phyloP scores from a whole-genome alignment of 345 rosid genomes.

The Murraya paniculata region DNA sequence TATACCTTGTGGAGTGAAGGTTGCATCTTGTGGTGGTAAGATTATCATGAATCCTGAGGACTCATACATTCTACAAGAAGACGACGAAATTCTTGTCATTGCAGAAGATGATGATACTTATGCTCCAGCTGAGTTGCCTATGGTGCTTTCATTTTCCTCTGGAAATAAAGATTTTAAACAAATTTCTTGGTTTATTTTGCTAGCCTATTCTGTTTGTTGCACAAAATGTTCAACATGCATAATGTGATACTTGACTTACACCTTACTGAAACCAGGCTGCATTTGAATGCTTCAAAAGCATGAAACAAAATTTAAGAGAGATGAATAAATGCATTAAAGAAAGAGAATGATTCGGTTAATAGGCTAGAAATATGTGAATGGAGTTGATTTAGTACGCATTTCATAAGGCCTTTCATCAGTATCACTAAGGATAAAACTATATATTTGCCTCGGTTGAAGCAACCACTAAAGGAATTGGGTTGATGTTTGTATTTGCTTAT shows the following conservation, averaged over 20 bases:
- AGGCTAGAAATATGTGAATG: neutral
- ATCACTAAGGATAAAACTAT: neutral
- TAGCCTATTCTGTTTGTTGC: neutral
- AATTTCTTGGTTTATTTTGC: constrained; percentile 1
- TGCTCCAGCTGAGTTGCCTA: constrained; percentile 58
- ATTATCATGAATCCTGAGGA: constrained; percentile 73
- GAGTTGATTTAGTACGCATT: neutral
- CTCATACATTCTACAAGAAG: constrained; percentile 59
- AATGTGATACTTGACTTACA: constrained; percentile 1
- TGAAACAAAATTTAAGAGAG: neutral
- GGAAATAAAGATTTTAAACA: constrained; percentile 15
- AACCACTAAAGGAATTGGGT: neutral
- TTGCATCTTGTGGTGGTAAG: constrained; percentile 62
- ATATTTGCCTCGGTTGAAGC: neutral
- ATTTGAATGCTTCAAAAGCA: constrained; percentile 1
- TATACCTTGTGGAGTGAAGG: constrained; percentile 75
- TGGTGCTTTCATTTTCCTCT: constrained; percentile 53
- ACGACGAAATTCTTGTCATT: constrained; percentile 76
- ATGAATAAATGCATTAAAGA: neutral
- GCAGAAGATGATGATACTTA: constrained; percentile 80
- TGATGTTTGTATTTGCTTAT: neutral
- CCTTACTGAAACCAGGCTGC: constrained; percentile 12
- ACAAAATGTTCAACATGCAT: neutral
- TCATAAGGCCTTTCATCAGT: constrained; percentile 4
- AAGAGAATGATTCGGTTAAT: neutral